A percentile compares a stretch with the other conserved stretches of the same genome.
Conservation (phyloP, 2,329 filamentous ascomycete genomes). For the Colletotrichum tanaceti region DNA sequence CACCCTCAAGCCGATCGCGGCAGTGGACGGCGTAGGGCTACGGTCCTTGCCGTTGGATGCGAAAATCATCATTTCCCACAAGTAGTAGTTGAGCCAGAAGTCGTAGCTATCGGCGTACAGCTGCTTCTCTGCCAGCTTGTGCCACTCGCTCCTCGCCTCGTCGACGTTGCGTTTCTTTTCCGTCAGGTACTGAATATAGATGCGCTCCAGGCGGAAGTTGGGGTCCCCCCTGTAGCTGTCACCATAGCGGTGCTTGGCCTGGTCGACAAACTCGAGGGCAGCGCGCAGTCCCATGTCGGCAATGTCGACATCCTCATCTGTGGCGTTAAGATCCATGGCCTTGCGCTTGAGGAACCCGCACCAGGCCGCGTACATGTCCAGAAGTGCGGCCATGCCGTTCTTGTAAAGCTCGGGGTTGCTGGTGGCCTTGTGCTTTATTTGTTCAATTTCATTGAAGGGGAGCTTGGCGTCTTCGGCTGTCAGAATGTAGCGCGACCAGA, state of each 20-base stretch:
- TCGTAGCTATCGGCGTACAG: slow-evolving; percentile 83
- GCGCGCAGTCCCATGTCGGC: slow-evolving; percentile 90
- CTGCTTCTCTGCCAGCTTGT: slow-evolving; percentile 71
- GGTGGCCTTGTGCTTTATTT: slow-evolving; percentile 92
- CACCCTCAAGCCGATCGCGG: slow-evolving; percentile 64
- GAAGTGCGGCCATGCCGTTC: slow-evolving; percentile 85
- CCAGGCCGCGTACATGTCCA: slow-evolving; percentile 94
- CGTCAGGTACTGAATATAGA: slow-evolving; percentile 90
- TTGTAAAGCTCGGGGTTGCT: slow-evolving; percentile 86
- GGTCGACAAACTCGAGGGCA: slow-evolving; percentile 86
- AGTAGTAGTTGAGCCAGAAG: slow-evolving; percentile 93
- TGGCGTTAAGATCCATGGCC: slow-evolving; percentile 78
- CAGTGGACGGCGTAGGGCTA: slow-evolving; percentile 62
- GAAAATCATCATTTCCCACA: slow-evolving; percentile 84
- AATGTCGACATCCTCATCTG: slow-evolving; percentile 86
- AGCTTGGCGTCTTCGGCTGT: slow-evolving; percentile 82
- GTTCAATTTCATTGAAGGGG: slow-evolving; percentile 83
- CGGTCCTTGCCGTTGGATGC: slow-evolving; percentile 62
- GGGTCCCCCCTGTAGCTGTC: slow-evolving; percentile 86
- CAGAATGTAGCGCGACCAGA: slow-evolving; percentile 92
- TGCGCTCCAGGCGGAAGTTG: slow-evolving; percentile 87
- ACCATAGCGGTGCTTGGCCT: slow-evolving; percentile 80
- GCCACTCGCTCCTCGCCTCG: slow-evolving; percentile 82
- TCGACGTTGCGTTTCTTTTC: slow-evolving; percentile 83
- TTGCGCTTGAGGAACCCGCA: slow-evolving; percentile 91